These are phyloP conservation scores for Phaeophleospora eucalypticola DNA, from an alignment of 2,329 filamentous ascomycete genomes.

Conservation along the genomic window DNA sequence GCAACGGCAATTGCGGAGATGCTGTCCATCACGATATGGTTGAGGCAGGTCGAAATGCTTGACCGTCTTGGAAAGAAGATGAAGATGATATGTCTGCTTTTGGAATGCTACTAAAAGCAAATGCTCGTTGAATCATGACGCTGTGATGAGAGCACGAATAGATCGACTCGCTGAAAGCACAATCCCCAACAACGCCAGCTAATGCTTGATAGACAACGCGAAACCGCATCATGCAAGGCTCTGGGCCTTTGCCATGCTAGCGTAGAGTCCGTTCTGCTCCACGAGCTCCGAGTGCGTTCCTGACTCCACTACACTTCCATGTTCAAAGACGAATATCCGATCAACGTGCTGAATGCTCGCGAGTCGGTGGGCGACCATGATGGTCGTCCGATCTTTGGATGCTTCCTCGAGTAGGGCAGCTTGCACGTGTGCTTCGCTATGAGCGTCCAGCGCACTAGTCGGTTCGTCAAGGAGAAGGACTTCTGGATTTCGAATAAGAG, in stretches of 20 bases:
- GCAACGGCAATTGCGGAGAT: background rate
- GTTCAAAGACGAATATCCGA: constrained; percentile 73
- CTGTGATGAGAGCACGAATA: too few relatives aligned
- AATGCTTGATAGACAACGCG: too few relatives aligned
- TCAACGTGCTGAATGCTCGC: constrained; percentile 76
- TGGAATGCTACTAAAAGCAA: background rate
- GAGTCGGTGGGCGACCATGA: constrained; percentile 73
- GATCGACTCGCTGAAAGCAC: too few relatives aligned
- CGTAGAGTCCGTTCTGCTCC: constrained; percentile 38
- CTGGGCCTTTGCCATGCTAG: constrained; percentile 36
- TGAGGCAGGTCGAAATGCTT: background rate
- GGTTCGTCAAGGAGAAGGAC: constrained; percentile 46
- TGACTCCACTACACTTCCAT: constrained; percentile 57
- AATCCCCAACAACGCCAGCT: too few relatives aligned
- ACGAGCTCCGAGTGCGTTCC: constrained; percentile 59
- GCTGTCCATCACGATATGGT: background rate
- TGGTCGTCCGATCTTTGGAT: constrained; percentile 52
- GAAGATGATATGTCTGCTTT: background rate
- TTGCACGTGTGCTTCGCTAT: constrained; percentile 42
- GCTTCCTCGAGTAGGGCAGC: constrained; percentile 38
- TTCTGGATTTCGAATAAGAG: constrained; percentile 44
- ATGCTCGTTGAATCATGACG: too few relatives aligned
- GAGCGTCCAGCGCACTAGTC: constrained; percentile 45
- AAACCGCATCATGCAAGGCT: constrained; percentile 23
- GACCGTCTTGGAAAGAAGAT: background rate